Evolutionary conservation across 768 basidiomycete species (phyloP).

Genomic region (Mycena venus): DNA sequence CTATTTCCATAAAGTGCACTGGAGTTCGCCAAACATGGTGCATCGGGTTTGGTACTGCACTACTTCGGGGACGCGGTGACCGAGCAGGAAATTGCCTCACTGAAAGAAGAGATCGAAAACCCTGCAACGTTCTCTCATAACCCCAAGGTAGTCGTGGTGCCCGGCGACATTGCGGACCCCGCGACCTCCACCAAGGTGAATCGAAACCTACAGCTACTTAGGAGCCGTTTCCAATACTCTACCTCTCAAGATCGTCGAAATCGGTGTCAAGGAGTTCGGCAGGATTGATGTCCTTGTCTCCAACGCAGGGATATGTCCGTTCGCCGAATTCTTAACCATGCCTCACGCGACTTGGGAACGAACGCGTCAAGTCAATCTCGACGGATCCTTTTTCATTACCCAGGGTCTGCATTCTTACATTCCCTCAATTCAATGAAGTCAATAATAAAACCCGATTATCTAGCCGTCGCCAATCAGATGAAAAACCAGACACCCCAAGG

Average conservation of each 20-base stretch:
- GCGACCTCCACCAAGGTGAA: conserved; percentile 68
- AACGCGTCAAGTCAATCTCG: conserved; percentile 79
- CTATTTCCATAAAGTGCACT: conserved; percentile 54
- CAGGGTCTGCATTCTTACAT: conserved; percentile 58
- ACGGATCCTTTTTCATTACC: conserved; percentile 80
- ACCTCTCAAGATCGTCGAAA: conserved; percentile 70
- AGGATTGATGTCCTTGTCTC: conserved; percentile 70
- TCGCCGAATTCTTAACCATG: conserved; percentile 81
- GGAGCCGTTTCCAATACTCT: not conserved
- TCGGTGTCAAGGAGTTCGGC: conserved; percentile 70
- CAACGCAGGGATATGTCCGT: conserved; percentile 79
- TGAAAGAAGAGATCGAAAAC: conserved; percentile 62
- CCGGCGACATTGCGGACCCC: conserved; percentile 76
- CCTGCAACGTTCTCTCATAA: conserved; percentile 36
- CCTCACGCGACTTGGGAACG: conserved; percentile 72
- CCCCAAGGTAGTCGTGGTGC: conserved; percentile 60
- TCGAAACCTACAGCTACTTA: not conserved
- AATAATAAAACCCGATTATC: conserved; percentile 26
- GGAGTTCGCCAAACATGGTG: conserved; percentile 75
- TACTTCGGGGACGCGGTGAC: conserved; percentile 74
- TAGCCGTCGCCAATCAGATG: conserved; percentile 84
- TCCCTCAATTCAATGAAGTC: not conserved
- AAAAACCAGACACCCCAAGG: conserved; percentile 75
- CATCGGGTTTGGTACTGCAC: conserved; percentile 73
- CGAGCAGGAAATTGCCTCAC: conserved; percentile 58